Conservation (phyloP, 2,329 filamentous ascomycete species). For the Cercospora janseana region DNA sequence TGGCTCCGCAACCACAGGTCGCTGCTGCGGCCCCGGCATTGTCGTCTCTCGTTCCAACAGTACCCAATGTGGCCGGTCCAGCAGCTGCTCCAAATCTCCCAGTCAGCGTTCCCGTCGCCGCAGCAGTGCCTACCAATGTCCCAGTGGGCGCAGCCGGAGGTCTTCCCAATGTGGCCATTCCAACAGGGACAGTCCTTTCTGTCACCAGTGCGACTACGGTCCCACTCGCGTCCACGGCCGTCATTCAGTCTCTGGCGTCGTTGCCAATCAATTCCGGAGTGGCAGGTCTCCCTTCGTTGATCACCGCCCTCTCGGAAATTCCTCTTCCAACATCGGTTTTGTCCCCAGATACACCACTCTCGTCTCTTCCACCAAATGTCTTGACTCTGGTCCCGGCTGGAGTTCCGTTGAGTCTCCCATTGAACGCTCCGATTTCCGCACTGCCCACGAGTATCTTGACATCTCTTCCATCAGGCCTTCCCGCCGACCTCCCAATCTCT, state of each 20-base stretch:
- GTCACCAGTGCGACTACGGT: slow-evolving; percentile 9
- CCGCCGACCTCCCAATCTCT: slow-evolving; percentile 13
- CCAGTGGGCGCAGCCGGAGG: background rate
- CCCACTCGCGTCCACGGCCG: slow-evolving; percentile 11
- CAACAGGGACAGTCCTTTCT: slow-evolving; percentile 8
- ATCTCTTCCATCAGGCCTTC: slow-evolving; percentile 9
- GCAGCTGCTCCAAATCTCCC: background rate
- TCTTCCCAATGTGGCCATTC: slow-evolving; percentile 11
- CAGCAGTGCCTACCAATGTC: background rate
- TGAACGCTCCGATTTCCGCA: slow-evolving; percentile 13
- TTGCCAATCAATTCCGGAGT: slow-evolving; percentile 15
- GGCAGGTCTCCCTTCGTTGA: slow-evolving; percentile 1
- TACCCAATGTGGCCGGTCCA: background rate
- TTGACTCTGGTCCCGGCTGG: slow-evolving; percentile 7
- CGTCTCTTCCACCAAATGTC: slow-evolving; percentile 6
- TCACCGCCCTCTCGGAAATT: slow-evolving; percentile 5
- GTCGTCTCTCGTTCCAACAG: background rate
- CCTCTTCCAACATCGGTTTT: slow-evolving; percentile 9
- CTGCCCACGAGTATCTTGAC: slow-evolving; percentile 10
- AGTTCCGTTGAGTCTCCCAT: slow-evolving; percentile 10
- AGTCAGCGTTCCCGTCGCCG: background rate
- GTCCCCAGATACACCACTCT: slow-evolving; percentile 7
- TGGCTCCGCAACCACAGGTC: slow-evolving; percentile 9
- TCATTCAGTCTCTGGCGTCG: slow-evolving; percentile 11
- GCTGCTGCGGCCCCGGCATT: background rate